phyloP scores from a whole-genome alignment of 2,329 filamentous ascomycete genomes.

The Epichloe sibirici region DNA sequence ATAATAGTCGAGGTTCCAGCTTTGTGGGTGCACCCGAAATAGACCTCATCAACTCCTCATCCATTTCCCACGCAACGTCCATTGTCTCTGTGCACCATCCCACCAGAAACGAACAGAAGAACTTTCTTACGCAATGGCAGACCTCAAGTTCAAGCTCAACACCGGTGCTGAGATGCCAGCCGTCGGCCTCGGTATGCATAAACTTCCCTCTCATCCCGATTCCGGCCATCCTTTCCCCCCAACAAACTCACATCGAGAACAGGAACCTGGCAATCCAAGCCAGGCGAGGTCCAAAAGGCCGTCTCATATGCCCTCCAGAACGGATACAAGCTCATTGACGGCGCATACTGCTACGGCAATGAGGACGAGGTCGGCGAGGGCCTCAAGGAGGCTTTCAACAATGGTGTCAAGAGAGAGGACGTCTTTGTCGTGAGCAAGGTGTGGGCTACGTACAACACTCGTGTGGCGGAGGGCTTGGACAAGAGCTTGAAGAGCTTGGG shows the following conservation, averaged over 20 bases:
- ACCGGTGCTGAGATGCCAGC: constrained; percentile 51
- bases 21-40: too few species aligned
- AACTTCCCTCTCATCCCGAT: not conserved
- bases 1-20: not conserved
- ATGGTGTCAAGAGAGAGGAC: constrained; percentile 63
- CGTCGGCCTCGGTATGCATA: constrained; percentile 43
- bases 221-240: not conserved
- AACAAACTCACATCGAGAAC: not conserved
- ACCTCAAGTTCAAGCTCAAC: constrained; percentile 47
- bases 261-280: constrained; percentile 54
- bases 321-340: constrained; percentile 53
- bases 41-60: too few species aligned
- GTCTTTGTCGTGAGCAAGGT: constrained; percentile 79
- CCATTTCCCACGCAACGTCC: too few species aligned
- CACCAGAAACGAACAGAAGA: not conserved
- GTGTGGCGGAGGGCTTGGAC: constrained; percentile 56
- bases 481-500: constrained; percentile 62
- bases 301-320: constrained; percentile 45
- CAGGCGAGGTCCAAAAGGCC: constrained; percentile 45
- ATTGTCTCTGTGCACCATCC: too few species aligned
- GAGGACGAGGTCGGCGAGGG: constrained; percentile 74
- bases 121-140: not conserved
- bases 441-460: constrained; percentile 68
- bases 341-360: constrained; percentile 67
- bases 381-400: constrained; percentile 57